Percentiles rank a stretch among this genome's conserved stretches.
Conservation (phyloP, 2,329 filamentous ascomycete genomes). For the Aschersonia sp. region DNA sequence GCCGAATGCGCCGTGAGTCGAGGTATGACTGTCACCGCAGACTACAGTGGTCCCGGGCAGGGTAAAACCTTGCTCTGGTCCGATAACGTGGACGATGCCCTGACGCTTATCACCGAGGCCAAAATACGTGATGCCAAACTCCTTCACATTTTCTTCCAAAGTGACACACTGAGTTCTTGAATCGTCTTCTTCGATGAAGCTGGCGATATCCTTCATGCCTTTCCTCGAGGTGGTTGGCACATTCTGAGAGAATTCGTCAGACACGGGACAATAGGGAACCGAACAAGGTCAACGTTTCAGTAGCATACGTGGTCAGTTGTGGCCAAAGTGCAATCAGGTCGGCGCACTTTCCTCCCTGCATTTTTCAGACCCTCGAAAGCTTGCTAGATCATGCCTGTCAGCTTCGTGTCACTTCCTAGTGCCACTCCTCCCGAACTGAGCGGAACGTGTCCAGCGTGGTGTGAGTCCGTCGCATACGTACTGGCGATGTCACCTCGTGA, state of each 20-base stretch:
- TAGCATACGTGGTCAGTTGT: conserved; percentile 85
- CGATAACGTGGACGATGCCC: conserved; percentile 96
- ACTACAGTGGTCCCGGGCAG: conserved; percentile 93
- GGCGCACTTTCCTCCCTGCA: conserved; percentile 71
- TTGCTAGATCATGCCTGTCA: conserved; percentile 42
- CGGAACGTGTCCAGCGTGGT: background rate
- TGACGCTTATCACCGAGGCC: conserved; percentile 92
- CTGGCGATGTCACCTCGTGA: conserved; percentile 94
- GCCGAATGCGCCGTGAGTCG: conserved; percentile 93
- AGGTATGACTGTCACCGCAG: conserved; percentile 95
- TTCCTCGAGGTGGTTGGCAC: conserved; percentile 85
- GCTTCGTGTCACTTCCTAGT: background rate
- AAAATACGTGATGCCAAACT: conserved; percentile 94
- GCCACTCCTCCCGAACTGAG: background rate
- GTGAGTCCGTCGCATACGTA: conserved; percentile 26
- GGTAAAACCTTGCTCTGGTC: conserved; percentile 96
- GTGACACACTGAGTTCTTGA: conserved; percentile 89
- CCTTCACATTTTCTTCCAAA: conserved; percentile 92
- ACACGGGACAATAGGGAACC: background rate
- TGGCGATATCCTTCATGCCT: conserved; percentile 81
- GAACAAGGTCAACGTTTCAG: background rate
- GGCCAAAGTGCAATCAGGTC: conserved; percentile 91
- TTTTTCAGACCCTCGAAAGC: conserved; percentile 93
- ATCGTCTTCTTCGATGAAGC: conserved; percentile 90
- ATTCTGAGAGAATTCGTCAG: conserved; percentile 43